Evolutionary conservation across 2,329 filamentous ascomycete species (phyloP), one percentile per base, ranked within the genome.

Genomic region (Clarireedia hainanense): DNA sequence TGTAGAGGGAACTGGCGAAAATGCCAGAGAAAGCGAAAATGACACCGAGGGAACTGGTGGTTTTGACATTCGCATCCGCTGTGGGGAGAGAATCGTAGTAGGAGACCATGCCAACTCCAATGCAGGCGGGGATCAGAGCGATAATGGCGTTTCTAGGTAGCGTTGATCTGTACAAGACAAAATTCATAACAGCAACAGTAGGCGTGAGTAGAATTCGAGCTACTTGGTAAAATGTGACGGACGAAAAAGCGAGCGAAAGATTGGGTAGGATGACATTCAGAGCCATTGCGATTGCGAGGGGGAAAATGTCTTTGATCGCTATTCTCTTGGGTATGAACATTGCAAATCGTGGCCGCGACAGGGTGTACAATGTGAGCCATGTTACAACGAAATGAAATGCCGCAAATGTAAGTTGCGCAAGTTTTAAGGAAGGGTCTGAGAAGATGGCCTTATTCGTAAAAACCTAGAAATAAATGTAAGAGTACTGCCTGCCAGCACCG

Each of bases 381-480:
- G 84, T 88, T 65, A 86, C 73, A 65, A 80, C 73, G 71, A 88
- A 88, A 71, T 88, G 84, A 70, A 86, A 86, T 53, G 80, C 75
- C 49, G 84, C 84, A 64, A 88, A 88, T 37, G 80, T 79, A 50
- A 86, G 76, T 69, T 87, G 84, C 58, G 76, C 78, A 30, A 81
- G 74, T 65, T 81, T 81, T 65, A 85, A 75, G 14, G 76, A 77
- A 15, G 79, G 78, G 59, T 85, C 79, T 24, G 79, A 79, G 72
- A 87, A 87, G 68, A 88, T 85, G 60, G 78, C 78, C 70, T 87
- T 87, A 72, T 87, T 87, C 43, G 81, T 83, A 67, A 86, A 86
- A 65, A 88, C 60, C 65, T 61, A 43, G 10, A 15, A 20, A 36
- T 58, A 51, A 56, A 23, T 20, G 27, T 23, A 34, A 12, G 15